A percentile compares a stretch with the other conserved stretches of the same genome.
Evolutionary conservation across 306 rosid species (phyloP).

Genomic region (Acacia acuminata): DNA sequence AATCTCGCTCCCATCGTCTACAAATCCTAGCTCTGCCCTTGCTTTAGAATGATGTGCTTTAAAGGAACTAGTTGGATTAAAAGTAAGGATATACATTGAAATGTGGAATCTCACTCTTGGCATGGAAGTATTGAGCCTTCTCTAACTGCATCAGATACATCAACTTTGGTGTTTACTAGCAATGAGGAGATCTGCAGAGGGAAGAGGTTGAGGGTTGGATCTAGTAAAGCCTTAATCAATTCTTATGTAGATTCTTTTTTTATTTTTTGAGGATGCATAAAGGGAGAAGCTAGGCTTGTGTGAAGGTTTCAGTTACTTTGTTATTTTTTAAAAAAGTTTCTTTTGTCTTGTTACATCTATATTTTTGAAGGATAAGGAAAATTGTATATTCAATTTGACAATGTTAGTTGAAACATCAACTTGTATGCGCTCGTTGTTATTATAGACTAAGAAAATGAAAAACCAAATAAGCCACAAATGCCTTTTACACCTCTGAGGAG

Average conservation of each 20-base stretch:
- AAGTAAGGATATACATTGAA: constrained; percentile 45
- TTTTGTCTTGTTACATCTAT: constrained; percentile 32
- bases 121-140: constrained; percentile 26
- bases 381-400: constrained; percentile 51
- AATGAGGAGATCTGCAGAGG: constrained; percentile 35
- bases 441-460: too few relatives aligned
- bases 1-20: too few relatives aligned
- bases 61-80: constrained; percentile 38
- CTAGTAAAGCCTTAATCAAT: constrained; percentile 39
- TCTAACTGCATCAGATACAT: not conserved
- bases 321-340: constrained; percentile 34
- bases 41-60: constrained; percentile 42
- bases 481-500: too few relatives aligned
- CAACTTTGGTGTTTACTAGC: not conserved
- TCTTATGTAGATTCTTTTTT: constrained; percentile 44
- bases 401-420: constrained; percentile 20
- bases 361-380: constrained; percentile 36
- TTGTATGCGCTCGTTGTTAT: not conserved
- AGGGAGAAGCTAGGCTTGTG: constrained; percentile 44
- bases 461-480: too few relatives aligned
- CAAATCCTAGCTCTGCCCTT: too few relatives aligned
- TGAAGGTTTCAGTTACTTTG: constrained; percentile 38
- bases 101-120: constrained; percentile 39
- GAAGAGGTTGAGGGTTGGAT: constrained; percentile 27
- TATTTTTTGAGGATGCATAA: constrained; percentile 42